Percentiles rank a stretch among this genome's conserved stretches.
Evolutionary conservation across 176 grass and related monocot species (phyloP).

Genomic region (Triticum timopheevii): DNA sequence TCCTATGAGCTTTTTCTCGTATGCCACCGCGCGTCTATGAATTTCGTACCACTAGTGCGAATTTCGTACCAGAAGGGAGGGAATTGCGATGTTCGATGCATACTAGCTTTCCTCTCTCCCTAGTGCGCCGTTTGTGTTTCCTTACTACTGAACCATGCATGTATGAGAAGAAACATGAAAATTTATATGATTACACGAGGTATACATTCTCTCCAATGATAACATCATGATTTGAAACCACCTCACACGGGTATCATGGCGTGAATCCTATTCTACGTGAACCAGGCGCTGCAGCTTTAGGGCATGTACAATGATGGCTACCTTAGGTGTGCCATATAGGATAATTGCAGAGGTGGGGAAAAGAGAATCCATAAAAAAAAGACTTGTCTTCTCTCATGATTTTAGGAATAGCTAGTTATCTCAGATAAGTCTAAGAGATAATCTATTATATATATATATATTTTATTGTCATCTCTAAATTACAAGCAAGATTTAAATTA

Average conservation of each 20-base stretch:
- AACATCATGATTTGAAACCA: slow-evolving; percentile 21
- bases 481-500: no score
- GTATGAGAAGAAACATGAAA: neutral
- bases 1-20: neutral
- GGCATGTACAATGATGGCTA: no score
- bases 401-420: no score
- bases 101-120: neutral
- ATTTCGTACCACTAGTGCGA: neutral
- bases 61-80: neutral
- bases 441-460: no score
- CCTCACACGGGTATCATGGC: neutral
- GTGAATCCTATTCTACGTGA: slow-evolving; percentile 2
- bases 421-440: no score
- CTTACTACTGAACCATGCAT: neutral
- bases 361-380: no score
- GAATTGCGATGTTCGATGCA: neutral
- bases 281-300: neutral
- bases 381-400: no score
- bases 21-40: neutral
- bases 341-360: no score
- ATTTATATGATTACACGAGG: no score
- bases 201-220: slow-evolving; percentile 17
- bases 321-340: no score
- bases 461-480: no score
- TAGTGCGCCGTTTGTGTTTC: neutral